phyloP scores from a whole-genome alignment of 129 eudicot genomes.

The Solidago caesia region DNA sequence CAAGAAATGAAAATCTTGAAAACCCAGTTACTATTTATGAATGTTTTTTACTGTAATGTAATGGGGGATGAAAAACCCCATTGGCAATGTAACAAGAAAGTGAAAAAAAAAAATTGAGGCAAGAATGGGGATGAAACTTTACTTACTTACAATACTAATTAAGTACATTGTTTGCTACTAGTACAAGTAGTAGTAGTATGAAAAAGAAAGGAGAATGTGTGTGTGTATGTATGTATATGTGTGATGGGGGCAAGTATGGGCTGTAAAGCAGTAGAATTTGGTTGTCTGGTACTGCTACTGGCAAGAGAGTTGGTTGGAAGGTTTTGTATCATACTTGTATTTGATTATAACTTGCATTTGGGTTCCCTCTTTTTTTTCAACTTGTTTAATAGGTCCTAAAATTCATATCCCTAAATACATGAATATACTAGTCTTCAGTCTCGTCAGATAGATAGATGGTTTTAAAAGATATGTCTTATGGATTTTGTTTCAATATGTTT shows the following conservation, averaged over 20 bases:
- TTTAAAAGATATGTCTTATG: too few relatives aligned
- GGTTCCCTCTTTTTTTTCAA: background rate
- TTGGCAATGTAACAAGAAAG: background rate
- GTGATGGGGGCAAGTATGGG: conserved; percentile 35
- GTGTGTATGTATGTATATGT: background rate
- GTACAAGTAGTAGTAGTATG: conserved; percentile 2
- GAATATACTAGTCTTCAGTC: too few relatives aligned
- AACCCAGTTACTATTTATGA: background rate
- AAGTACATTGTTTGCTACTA: conserved; percentile 2
- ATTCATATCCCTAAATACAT: too few relatives aligned
- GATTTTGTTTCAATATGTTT: too few relatives aligned
- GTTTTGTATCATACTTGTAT: conserved; percentile 23
- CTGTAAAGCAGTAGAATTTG: conserved; percentile 53
- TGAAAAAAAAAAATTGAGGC: background rate
- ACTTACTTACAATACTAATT: background rate
- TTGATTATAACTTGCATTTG: background rate
- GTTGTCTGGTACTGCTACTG: conserved; percentile 51
- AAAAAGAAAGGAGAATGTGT: background rate
- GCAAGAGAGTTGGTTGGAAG: conserved; percentile 35
- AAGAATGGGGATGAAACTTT: background rate
- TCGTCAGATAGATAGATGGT: too few relatives aligned
- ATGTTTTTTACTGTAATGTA: conserved; percentile 1
- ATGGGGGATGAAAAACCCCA: conserved; percentile 2
- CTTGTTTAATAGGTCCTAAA: background rate
- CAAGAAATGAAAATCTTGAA: background rate